Evolutionary conservation across 768 basidiomycete species (phyloP), one percentile per base, ranked within the genome.

Genomic region (Lactarius sanguifluus): DNA sequence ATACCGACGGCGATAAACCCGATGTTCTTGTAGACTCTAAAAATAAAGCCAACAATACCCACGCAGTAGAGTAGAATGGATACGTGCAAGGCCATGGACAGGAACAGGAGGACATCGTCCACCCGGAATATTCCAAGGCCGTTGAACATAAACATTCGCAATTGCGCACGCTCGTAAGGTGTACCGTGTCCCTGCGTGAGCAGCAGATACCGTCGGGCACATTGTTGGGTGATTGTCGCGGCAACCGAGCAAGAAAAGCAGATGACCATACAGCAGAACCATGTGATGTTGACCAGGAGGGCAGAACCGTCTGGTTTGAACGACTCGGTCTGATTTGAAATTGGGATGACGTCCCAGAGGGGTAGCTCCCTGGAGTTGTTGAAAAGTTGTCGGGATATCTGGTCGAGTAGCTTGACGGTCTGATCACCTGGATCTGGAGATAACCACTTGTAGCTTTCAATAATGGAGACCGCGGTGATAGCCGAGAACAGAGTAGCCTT

Each of bases 401-500:
- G 62, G 0, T 40, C 1, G 13, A 63, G 62, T n/a, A 63, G 9
- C 0, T 2, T 0, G 9, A 41, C 20, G 2, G 54, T 50, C 2
- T 34, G 6, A 10, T 63, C 62, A 2, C 25, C 38, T 12, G 41
- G 32, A 30, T 64, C 62, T 9, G 66, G 55, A n/a, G 32, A 57
- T 25, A 70, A 15, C 5, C 32, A 34, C 25, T 62, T 62, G 47
- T 69, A 69, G 32, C 61, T 68, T 38, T 64, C 57, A 12, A 68
- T 47, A 0, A 68, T 23, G 32, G 64, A 64, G 16, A 61, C 58
- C 10, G 69, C 23, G n/a, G 50, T 18, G n/a, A 58, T 50, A 9
- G 57, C 62, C 1, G 69, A 60, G 50, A 70, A 70, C 2, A 69
- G 59, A 52, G 67, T 57, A 5, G 67, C 41, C 68, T 69, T 55